Base-by-base conservation (phyloP, 768 basidiomycete species). In the Suillus variegatus region DNA sequence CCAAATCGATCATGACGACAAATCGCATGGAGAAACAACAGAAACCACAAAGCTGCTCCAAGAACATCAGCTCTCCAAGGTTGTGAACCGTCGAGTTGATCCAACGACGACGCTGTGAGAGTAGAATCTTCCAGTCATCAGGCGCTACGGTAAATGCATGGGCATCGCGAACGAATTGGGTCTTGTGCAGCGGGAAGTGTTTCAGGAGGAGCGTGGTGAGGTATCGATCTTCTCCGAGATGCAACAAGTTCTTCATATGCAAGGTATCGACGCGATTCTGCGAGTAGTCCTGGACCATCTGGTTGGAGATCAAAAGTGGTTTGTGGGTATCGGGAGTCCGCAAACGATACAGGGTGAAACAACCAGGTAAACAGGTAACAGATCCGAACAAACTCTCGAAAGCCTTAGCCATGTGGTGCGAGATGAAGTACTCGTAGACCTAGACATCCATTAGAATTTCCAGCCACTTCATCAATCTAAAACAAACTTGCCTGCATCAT, bases 11-110 rank as follows among this genome's bases (percentile, higher is more conserved):
- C 87, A 99, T 93, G 72, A 99, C 97, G 44, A 99, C 82, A 75
- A 99, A 99, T 14, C 97, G 88, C 97, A 99, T 99, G 0, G 95
- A 97, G 85, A 99, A 99, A 82, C 94, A 97, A 75, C 97, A 99
- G 87, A 99, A 97, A 68, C 94, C 94, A 72, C 95, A 96, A 28
- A 96, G 87, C 65, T 92, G 88, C 63, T 96, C 93, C 72, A 98
- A 78, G 82, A 95, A 95, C 63, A 98, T 82, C 51, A 99, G 82
- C 73, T 99, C 97, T 60, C 90, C 93, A 63, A 99, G 80, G 78
- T 99, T 99, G 81, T 99, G 97, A 13, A 99, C 88, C 0, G 97
- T 99, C 20, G 97, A 99, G 82, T 99, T 99, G 79, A 99, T 99
- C 97, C 97, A 99, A 71, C 97, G 93, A 79, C 97, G 92, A 81